A percentile compares a stretch with the other conserved stretches of the same genome.
Conservation (phyloP, 371 early-diverging fungal species). For the Mortierella sp. region DNA sequence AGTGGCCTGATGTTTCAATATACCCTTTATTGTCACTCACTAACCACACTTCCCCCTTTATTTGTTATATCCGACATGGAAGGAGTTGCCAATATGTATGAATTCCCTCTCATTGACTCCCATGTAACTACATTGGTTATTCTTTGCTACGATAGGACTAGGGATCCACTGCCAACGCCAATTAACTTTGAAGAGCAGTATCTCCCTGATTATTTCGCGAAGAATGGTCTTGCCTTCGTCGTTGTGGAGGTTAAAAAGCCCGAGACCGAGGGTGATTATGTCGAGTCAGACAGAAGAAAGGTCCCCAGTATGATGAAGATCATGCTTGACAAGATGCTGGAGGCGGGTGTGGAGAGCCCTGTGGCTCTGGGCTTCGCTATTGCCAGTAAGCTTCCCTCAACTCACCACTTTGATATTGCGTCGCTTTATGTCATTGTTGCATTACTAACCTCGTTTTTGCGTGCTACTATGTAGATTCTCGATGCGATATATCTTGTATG, state of each 20-base stretch:
- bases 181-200: constrained; percentile 21
- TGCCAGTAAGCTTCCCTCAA: constrained; percentile 6
- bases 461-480: constrained; percentile 2
- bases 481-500: constrained; percentile 2
- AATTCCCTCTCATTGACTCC: too few relatives aligned
- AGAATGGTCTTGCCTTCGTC: constrained; percentile 4
- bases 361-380: constrained; percentile 5
- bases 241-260: constrained; percentile 24
- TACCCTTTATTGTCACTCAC: too few relatives aligned
- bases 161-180: constrained; percentile 17
- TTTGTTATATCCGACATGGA: too few relatives aligned
- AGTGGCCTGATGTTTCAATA: too few relatives aligned
- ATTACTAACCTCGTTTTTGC: too few relatives aligned
- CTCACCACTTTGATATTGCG: neutral
- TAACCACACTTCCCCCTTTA: too few relatives aligned
- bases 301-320: constrained; percentile 23
- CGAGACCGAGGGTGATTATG: neutral
- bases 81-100: too few relatives aligned
- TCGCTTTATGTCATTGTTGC: neutral
- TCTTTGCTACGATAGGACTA: constrained; percentile 1
- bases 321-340: constrained; percentile 2
- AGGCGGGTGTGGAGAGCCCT: constrained; percentile 3
- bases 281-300: constrained; percentile 8
- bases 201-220: constrained; percentile 18
- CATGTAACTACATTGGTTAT: neutral